phyloP scores from a whole-genome alignment of 768 basidiomycete genomes.

The Rhizopogon vulgaris region DNA sequence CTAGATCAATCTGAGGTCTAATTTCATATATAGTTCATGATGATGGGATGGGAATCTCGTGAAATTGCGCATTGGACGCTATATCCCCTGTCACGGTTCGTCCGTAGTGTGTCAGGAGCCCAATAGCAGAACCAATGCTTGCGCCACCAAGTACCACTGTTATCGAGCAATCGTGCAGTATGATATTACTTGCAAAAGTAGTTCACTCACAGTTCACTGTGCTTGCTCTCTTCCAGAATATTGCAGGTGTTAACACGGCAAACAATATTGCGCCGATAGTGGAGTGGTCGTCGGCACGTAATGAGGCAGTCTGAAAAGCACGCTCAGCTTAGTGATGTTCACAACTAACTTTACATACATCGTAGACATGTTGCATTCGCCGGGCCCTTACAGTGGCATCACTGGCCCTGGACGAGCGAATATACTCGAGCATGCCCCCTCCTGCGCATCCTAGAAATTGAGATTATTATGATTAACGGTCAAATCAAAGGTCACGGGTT shows the following conservation, averaged over 20 bases:
- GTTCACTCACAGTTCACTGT: conserved; percentile 48
- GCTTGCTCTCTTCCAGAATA: conserved; percentile 67
- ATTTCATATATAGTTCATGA: not conserved
- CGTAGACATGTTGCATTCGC: conserved; percentile 48
- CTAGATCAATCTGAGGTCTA: not conserved
- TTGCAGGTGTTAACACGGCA: conserved; percentile 57
- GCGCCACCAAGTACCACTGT: conserved; percentile 69
- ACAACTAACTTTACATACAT: conserved; percentile 36
- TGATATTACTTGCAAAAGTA: not conserved
- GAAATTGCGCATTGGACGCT: conserved; percentile 34
- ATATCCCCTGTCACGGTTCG: conserved; percentile 50
- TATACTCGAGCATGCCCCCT: conserved; percentile 56
- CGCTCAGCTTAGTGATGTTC: not conserved
- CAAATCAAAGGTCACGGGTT: not conserved
- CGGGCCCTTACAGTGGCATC: conserved; percentile 42
- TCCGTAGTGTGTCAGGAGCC: conserved; percentile 51
- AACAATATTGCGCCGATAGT: conserved; percentile 66
- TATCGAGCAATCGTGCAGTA: not conserved
- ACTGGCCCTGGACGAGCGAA: conserved; percentile 49
- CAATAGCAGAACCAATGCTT: conserved; percentile 57
- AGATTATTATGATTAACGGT: not conserved
- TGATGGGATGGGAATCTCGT: conserved; percentile 20
- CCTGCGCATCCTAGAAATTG: conserved; percentile 27
- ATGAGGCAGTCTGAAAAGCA: conserved; percentile 40
- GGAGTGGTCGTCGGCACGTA: conserved; percentile 68